phyloP scores from a whole-genome alignment of 257 asterid species.

The Solanum chilense region DNA sequence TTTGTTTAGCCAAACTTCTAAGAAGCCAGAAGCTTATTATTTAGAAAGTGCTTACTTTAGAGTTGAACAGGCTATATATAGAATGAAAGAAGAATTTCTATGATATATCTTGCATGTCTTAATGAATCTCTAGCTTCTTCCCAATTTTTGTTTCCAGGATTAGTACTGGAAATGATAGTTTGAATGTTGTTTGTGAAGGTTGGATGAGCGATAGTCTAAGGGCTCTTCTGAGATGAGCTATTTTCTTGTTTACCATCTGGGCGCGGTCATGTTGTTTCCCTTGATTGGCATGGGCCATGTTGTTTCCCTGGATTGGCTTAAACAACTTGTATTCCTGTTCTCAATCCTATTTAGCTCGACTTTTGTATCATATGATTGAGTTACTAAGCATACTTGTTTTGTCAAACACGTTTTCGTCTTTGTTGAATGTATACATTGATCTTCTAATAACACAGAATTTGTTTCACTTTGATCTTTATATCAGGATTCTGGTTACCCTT shows the following conservation, averaged over 20 bases:
- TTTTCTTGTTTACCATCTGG: not conserved
- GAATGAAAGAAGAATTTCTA: not conserved
- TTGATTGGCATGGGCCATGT: not conserved
- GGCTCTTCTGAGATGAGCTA: not conserved
- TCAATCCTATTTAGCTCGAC: not conserved
- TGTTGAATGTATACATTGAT: not conserved
- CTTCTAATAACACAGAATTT: not conserved
- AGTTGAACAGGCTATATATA: not conserved
- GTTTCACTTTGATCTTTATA: not conserved
- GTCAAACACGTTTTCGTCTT: not conserved
- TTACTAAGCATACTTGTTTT: not conserved
- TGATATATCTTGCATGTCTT: not conserved
- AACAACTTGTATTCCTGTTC: not conserved
- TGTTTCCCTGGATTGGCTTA: not conserved
- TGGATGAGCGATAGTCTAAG: not conserved
- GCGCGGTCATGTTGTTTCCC: not conserved
- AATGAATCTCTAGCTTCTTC: not conserved
- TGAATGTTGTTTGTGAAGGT: not conserved
- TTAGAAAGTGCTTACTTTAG: not conserved
- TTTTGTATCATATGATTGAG: not conserved
- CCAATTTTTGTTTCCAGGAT: not conserved
- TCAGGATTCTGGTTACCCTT: conserved; percentile 97
- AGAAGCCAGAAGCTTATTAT: not conserved
- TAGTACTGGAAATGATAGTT: not conserved
- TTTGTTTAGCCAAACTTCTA: not conserved